Evolutionary conservation across 2,329 filamentous ascomycete genomes (phyloP), one percentile per base, ranked within the genome.

Genomic region (Aspergillus melleus): DNA sequence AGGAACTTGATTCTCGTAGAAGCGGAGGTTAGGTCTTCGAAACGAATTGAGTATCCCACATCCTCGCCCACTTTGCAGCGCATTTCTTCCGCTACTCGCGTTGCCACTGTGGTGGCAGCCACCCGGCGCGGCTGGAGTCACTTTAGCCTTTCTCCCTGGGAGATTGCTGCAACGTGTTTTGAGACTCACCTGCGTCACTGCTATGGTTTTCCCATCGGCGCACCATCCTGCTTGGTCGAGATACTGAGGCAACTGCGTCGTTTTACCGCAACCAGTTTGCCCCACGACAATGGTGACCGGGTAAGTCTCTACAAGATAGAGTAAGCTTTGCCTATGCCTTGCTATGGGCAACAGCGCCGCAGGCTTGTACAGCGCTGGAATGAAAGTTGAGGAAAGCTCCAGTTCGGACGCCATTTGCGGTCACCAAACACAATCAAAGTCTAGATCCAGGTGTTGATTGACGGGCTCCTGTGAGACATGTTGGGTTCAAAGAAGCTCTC

Each of bases 201-300:
- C 94, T 66, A 99, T 90, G 50, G 90, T 76, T 72, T 93, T 96
- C 20, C 90, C 92, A 72, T 92, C 85, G 29, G 84, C 82, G 72
- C 91, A 94, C 93, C 94, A 98, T 76, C 94, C 94, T 70, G 90
- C 91, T 68, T 90, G 83, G 59, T 96, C 88, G 12, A 98, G 84
- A 69, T 90, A 98, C 68, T 97, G 94, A 1, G 95, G 95, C 49
- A 98, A 89, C 73, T 98, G 95, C 0, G 95, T 98, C 1, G 93
- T 96, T 77, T 98, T 98, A 47, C 94, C 93, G 24, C 91, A 96
- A 4, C 95, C 95, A 1, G 95, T 98, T 72, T 97, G 92, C 9
- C 94, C 95, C 57, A 98, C 88, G 12, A 98, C 87, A 54, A 98
- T 91, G 0, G 91, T 94, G 59, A 98, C 89, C 0, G 90, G 89